Base-by-base conservation (phyloP, 192 early-diverging fungal species). In the Linnemannia hyalina region DNA sequence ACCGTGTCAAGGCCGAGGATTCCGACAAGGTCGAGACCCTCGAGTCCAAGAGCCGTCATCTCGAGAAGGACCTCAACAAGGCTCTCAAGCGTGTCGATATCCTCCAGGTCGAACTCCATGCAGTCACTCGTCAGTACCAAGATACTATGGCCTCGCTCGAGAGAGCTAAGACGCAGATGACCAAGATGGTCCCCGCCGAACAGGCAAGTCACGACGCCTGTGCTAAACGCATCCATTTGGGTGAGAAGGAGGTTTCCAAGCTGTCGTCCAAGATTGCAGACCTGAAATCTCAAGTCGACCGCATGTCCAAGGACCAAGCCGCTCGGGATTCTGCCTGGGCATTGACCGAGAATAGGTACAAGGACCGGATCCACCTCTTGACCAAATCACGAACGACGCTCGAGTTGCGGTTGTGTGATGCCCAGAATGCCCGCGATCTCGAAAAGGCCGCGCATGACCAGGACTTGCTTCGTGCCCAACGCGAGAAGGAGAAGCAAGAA, bases 71-170 rank as follows among this genome's bases (percentile, higher is more conserved):
- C 32, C 73, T 79, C 23, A 47, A 75, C 0, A 18, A 60, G 18
- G 72, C 76, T 20, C 60, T 68, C 36, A 54, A 55, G 29, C 72
- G 65, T 23, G 54, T 71, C 41, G 44, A 84, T 3, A 54, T 60
- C 5, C 47, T 79, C 26, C 77, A 85, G 68, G 8, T 80, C 4
- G 76, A 85, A 55, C 46, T 76, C 47, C 83, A 85, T 7, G 72
- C 68, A 4, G 38, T 68, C 73, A 76, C 73, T 0, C 73, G 70
- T 3, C 6, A 32, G 32, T 80, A 80, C 20, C 83, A 80, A 11
- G 54, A 73, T 4, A 73, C 60, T 18, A 46, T 80, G 0, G 73
- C 73, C 6, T 54, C 68, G 6, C 57, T 80, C 55, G 63, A 80
- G 69, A 55, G 47, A 6, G 35, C 74, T 0, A 63, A 57, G 11